Evolutionary conservation across 352 stramenopile genomes (phyloP), one percentile per base, ranked within the genome.

Genomic region (Thraustotheca clavata): DNA sequence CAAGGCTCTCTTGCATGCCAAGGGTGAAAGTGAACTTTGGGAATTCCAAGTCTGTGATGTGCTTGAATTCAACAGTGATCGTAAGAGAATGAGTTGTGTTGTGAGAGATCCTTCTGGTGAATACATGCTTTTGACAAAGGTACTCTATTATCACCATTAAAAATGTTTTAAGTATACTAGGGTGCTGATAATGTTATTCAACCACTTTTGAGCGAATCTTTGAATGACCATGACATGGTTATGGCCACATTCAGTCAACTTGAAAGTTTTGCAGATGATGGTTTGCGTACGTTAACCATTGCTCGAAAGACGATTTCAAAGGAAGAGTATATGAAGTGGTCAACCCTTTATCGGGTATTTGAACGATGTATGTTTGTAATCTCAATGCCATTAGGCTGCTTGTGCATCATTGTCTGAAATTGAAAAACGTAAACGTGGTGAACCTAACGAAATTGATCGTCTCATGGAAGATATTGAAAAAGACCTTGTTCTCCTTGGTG

Each of bases 61-160:
- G 16, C 87, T 98, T 11, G 88, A 96, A 38, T 98, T 98, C 69
- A 96, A 97, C 73, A 96, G 85, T 24, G 97, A 88, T 27, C 84
- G 94, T 1, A 98, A 98, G 73, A 87, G 94, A 32, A 98, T 98
- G 94, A 97, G 89, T 3, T 88, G 98, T 24, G 81, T 98, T 35
- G 74, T 94, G 9, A 75, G 79, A 38, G 72, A 63, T 2, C 81
- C 76, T 0, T 52, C 73, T 4, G 83, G 80, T 2, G 71, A 72
- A 26, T 50, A 93, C 16, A 87, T 89, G 59, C 57, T 94, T 16
- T 75, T 94, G n/a, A n/a, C n/a, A n/a, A n/a, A n/a, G n/a, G n/a
- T n/a, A n/a, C n/a, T n/a, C n/a, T n/a, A n/a, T n/a, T n/a, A n/a
- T n/a, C n/a, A n/a, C n/a, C n/a, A n/a, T n/a, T n/a, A n/a, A n/a